A percentile compares a stretch with the other conserved stretches of the same genome.
Evolutionary conservation across 495 filamentous ascomycete species (phyloP).

Genomic region (Neurospora sp.): DNA sequence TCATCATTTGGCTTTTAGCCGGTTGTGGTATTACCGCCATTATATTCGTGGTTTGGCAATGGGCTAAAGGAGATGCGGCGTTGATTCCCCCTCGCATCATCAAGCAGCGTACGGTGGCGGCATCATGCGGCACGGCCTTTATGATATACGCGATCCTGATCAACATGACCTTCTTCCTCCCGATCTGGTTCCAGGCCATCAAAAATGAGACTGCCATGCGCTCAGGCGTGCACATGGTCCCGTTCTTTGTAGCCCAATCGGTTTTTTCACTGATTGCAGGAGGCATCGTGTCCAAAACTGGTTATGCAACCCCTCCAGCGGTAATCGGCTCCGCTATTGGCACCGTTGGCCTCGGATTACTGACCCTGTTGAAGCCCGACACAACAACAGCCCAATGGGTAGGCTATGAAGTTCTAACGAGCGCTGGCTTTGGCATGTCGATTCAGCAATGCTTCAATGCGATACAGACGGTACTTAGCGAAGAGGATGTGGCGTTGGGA

Average conservation of each 20-base stretch:
- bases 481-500: conserved; percentile 48
- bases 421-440: conserved; percentile 51
- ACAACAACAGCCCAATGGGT: conserved; percentile 49
- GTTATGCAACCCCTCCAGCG: conserved; percentile 42
- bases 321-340: conserved; percentile 42
- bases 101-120: conserved; percentile 53
- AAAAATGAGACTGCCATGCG: conserved; percentile 50
- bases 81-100: conserved; percentile 22
- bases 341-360: conserved; percentile 50
- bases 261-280: conserved; percentile 46
- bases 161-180: conserved; percentile 48
- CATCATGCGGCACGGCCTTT: conserved; percentile 33
- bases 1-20: conserved; percentile 24
- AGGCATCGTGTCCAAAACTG: conserved; percentile 11
- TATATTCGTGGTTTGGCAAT: conserved; percentile 11
- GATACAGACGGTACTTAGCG: conserved; percentile 39
- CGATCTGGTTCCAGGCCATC: conserved; percentile 64
- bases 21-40: conserved; percentile 28
- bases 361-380: conserved; percentile 47
- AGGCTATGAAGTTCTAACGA: conserved; percentile 47
- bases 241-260: conserved; percentile 52
- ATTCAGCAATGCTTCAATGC: conserved; percentile 50
- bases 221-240: conserved; percentile 60
- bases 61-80: conserved; percentile 21
- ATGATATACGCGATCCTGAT: conserved; percentile 26